A percentile compares a stretch with the other conserved stretches of the same genome.
phyloP scores from a whole-genome alignment of 495 filamentous ascomycete genomes.

The Hypoxylon crocopeplum region DNA sequence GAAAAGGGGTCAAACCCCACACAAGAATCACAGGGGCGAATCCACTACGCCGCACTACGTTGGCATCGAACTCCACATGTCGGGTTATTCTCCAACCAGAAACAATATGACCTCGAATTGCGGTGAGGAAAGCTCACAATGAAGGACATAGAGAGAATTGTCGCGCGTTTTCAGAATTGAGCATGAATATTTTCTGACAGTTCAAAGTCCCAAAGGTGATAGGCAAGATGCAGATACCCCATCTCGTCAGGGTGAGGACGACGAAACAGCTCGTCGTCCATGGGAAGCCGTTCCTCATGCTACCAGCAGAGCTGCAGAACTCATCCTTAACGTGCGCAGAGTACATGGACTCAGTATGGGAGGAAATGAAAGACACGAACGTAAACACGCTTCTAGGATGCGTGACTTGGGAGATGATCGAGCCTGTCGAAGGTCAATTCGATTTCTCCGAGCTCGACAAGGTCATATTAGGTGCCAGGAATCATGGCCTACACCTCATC shows the following conservation, averaged over 20 bases:
- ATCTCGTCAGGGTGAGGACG: background rate
- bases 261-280: constrained; percentile 51
- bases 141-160: too few species aligned
- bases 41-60: background rate
- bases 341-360: constrained; percentile 55
- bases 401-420: constrained; percentile 59
- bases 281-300: constrained; percentile 55
- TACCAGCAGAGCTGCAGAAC: constrained; percentile 57
- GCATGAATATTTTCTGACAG: too few species aligned
- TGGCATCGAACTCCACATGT: background rate
- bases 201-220: too few species aligned
- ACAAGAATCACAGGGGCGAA: background rate
- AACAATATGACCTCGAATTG: too few species aligned
- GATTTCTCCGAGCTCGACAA: constrained; percentile 52
- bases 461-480: constrained; percentile 49
- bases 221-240: background rate
- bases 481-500: constrained; percentile 51
- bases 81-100: background rate
- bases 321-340: constrained; percentile 54
- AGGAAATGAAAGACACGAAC: constrained; percentile 48
- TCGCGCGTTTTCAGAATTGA: too few species aligned
- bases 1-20: background rate
- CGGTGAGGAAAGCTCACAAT: background rate
- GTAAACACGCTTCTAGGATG: constrained; percentile 60
- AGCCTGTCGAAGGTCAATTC: constrained; percentile 55